phyloP scores from a whole-genome alignment of 352 stramenopile species.

The Phytophthora capsici region DNA sequence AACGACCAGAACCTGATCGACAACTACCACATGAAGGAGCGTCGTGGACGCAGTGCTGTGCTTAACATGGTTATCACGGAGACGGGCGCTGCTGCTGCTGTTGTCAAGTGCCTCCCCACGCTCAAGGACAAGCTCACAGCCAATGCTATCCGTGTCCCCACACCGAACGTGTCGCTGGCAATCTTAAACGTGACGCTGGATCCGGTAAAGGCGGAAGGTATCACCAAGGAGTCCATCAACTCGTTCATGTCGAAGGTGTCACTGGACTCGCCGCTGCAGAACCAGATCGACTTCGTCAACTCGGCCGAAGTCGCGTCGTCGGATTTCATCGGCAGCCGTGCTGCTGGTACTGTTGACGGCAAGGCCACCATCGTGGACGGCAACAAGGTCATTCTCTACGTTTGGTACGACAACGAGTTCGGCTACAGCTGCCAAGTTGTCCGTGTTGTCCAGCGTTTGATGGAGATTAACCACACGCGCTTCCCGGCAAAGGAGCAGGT shows the following conservation, averaged over 20 bases:
- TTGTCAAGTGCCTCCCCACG: constrained; percentile 91
- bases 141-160: constrained; percentile 98
- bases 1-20: constrained; percentile 92
- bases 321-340: constrained; percentile 85
- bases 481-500: constrained; percentile 76
- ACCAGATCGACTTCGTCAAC: constrained; percentile 90
- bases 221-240: constrained; percentile 82
- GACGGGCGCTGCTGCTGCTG: constrained; percentile 80
- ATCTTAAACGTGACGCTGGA: constrained; percentile 95
- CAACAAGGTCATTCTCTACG: constrained; percentile 89
- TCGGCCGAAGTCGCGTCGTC: constrained; percentile 83
- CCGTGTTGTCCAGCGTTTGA: constrained; percentile 80
- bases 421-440: constrained; percentile 91
- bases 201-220: constrained; percentile 68
- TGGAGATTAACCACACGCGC: constrained; percentile 74
- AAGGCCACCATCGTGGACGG: constrained; percentile 87
- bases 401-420: constrained; percentile 94
- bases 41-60: constrained; percentile 82
- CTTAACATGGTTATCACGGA: constrained; percentile 93
- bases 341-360: constrained; percentile 77
- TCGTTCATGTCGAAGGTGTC: constrained; percentile 80
- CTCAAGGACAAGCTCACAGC: constrained; percentile 98
- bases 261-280: constrained; percentile 84
- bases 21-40: constrained; percentile 90
- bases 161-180: constrained; percentile 98